Percentiles rank a stretch among this genome's conserved stretches.
These are phyloP conservation scores for Colletotrichum coccodes DNA, from an alignment of 2,329 filamentous ascomycete species.

Conservation along the genomic window DNA sequence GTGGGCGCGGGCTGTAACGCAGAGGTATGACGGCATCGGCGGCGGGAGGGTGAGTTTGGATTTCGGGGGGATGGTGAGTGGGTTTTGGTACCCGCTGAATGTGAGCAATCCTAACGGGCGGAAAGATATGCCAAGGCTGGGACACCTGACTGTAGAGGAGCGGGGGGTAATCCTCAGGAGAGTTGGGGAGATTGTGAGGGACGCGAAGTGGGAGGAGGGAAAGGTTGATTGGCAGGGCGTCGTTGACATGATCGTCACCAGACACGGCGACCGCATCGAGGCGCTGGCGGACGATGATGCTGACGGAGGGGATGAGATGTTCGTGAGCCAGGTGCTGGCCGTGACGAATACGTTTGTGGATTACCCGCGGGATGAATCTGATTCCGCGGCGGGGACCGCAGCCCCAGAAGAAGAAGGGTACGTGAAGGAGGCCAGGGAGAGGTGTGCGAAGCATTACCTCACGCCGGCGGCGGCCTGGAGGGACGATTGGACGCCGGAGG, in stretches of 20 bases:
- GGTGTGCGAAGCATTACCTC: slow-evolving; percentile 60
- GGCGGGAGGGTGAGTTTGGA: slow-evolving; percentile 53
- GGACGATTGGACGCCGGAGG: slow-evolving; percentile 49
- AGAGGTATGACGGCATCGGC: slow-evolving; percentile 58
- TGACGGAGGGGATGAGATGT: slow-evolving; percentile 38
- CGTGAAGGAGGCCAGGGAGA: slow-evolving; percentile 49
- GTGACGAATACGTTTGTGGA: slow-evolving; percentile 57
- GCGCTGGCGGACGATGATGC: slow-evolving; percentile 18
- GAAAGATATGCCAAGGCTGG: slow-evolving; percentile 46
- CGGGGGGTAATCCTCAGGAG: slow-evolving; percentile 51
- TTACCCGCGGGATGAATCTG: slow-evolving; percentile 40
- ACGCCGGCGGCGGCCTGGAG: slow-evolving; percentile 37
- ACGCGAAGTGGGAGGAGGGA: slow-evolving; percentile 36
- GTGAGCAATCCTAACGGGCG: slow-evolving; percentile 51
- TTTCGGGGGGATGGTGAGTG: slow-evolving; percentile 62
- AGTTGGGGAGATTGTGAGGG: slow-evolving; percentile 53
- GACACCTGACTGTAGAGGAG: slow-evolving; percentile 40
- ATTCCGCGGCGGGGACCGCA: neutral
- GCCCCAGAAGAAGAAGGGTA: slow-evolving; percentile 39
- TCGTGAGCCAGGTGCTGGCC: slow-evolving; percentile 48
- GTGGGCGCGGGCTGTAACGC: slow-evolving; percentile 51
- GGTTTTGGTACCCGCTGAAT: slow-evolving; percentile 61
- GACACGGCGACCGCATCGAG: slow-evolving; percentile 67
- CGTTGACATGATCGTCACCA: slow-evolving; percentile 71
- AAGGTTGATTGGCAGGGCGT: slow-evolving; percentile 73